Conservation (phyloP, 805 yeast species). For the Priceomyces carsonii region DNA sequence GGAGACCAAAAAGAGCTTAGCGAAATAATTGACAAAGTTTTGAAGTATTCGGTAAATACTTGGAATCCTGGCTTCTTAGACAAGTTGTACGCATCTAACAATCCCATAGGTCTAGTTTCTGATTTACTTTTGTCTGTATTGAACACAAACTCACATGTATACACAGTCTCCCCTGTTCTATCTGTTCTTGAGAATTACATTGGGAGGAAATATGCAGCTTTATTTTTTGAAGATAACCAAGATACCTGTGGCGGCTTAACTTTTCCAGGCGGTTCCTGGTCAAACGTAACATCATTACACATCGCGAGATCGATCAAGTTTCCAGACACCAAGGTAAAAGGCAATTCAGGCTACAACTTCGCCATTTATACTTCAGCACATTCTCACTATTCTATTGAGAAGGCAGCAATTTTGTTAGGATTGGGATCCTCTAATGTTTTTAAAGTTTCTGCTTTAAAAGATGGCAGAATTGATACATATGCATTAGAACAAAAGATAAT, state of each 20-base stretch:
- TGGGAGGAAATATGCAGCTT: conserved; percentile 63
- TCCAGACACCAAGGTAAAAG: conserved; percentile 69
- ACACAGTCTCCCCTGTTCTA: conserved; percentile 79
- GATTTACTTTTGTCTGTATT: conserved; percentile 67
- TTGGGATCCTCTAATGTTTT: conserved; percentile 63
- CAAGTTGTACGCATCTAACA: conserved; percentile 81
- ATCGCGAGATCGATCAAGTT: conserved; percentile 64
- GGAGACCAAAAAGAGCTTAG: conserved; percentile 47
- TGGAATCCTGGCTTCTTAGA: conserved; percentile 89
- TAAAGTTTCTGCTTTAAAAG: conserved; percentile 56
- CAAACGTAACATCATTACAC: conserved; percentile 76
- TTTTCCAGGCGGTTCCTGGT: conserved; percentile 86
- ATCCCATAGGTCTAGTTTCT: conserved; percentile 77
- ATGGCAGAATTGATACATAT: conserved; percentile 57
- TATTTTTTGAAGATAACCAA: conserved; percentile 50
- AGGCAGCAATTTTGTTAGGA: conserved; percentile 77
- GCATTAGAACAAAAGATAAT: conserved; percentile 48
- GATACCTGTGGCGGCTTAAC: conserved; percentile 76
- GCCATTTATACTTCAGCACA: conserved; percentile 73
- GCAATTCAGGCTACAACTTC: conserved; percentile 54
- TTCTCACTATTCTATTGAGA: conserved; percentile 78
- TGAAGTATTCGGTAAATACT: conserved; percentile 72
- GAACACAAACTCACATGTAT: conserved; percentile 85
- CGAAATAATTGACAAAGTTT: conserved; percentile 52
- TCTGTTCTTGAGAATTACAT: conserved; percentile 73